Evolutionary conservation across 2,329 filamentous ascomycete genomes (phyloP).

Genomic region (Emergomyces pasteurianus): DNA sequence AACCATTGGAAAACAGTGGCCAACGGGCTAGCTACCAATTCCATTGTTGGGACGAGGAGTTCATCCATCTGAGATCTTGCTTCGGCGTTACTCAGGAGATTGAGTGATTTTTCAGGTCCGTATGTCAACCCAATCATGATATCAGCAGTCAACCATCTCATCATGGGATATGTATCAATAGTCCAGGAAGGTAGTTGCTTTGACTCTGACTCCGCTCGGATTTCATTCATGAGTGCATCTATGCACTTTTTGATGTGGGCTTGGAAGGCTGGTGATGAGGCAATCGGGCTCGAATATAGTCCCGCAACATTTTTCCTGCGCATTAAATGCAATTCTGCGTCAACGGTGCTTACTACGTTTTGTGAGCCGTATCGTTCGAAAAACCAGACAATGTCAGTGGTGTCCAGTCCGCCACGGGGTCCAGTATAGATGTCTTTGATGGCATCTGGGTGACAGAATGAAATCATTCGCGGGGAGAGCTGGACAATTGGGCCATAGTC

Average conservation of each 20-base stretch:
- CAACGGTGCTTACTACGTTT: constrained; percentile 11
- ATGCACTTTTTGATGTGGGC: constrained; percentile 6
- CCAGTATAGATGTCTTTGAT: constrained; percentile 10
- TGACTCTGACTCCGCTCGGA: constrained; percentile 6
- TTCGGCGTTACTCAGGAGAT: constrained; percentile 6
- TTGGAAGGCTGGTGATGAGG: constrained; percentile 6
- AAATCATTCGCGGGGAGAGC: constrained; percentile 7
- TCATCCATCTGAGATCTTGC: constrained; percentile 7
- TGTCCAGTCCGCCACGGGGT: constrained; percentile 8
- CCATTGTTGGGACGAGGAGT: constrained; percentile 1
- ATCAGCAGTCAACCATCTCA: constrained; percentile 11
- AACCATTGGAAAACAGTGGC: constrained; percentile 6
- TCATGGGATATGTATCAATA: constrained; percentile 8
- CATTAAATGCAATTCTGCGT: constrained; percentile 9
- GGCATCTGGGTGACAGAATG: constrained; percentile 12
- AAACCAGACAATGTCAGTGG: constrained; percentile 1
- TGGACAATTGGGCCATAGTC: constrained; percentile 12
- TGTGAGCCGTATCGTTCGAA: constrained; percentile 11
- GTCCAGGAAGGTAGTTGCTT: background rate
- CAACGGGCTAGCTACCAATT: background rate
- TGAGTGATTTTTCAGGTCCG: constrained; percentile 5
- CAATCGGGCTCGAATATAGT: constrained; percentile 8
- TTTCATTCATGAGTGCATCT: constrained; percentile 6
- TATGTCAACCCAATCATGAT: constrained; percentile 10
- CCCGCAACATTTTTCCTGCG: constrained; percentile 9